Percentiles rank a stretch among this genome's conserved stretches.
Evolutionary conservation across 345 rosid species (phyloP).

Genomic region (Turritis glabra): DNA sequence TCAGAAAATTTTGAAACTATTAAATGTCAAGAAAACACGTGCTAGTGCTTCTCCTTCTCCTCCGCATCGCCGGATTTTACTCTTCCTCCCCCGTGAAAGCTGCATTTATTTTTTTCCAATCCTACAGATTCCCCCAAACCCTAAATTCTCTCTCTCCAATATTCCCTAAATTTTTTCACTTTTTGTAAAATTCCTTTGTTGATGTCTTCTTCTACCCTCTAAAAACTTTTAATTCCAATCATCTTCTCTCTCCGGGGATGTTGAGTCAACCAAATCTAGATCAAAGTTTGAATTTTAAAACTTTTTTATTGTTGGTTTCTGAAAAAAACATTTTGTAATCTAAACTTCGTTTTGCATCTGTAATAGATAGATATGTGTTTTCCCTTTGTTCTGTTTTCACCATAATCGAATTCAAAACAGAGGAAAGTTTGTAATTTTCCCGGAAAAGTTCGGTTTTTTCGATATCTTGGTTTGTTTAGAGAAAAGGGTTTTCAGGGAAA

Average conservation of each 20-base stretch:
- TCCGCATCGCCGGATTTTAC: conserved; percentile 45
- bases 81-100: conserved; percentile 39
- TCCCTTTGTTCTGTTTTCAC: neutral
- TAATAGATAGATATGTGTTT: neutral
- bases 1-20: too few species aligned
- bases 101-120: conserved; percentile 20
- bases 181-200: neutral
- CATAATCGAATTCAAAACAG: neutral
- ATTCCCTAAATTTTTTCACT: neutral
- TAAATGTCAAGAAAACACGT: conserved; percentile 19
- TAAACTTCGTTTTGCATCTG: neutral
- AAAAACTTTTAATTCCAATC: neutral
- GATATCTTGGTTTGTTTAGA: neutral
- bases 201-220: neutral
- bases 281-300: conserved; percentile 12
- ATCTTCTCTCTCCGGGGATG: neutral
- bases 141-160: conserved; percentile 15
- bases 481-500: neutral
- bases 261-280: conserved; percentile 35
- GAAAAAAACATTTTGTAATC: neutral
- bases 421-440: neutral
- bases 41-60: conserved; percentile 26
- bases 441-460: neutral
- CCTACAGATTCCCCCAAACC: conserved; percentile 9
- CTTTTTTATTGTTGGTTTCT: neutral